A percentile compares a stretch with the other conserved stretches of the same genome.
Conservation (phyloP, 306 rosid species). For the Spatholobus suberectus region DNA sequence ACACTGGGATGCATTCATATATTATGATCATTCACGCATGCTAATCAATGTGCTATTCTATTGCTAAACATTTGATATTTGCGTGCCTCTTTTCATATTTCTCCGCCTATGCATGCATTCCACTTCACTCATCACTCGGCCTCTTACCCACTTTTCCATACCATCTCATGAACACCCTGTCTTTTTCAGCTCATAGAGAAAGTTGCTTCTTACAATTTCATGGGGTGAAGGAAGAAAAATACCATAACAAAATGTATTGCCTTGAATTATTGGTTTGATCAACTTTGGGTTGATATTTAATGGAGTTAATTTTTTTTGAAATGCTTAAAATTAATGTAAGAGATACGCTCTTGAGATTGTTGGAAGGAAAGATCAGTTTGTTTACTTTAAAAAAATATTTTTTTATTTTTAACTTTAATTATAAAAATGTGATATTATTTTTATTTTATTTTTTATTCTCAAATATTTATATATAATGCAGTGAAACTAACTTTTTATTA, state of each 20-base stretch:
- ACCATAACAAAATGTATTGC: not conserved
- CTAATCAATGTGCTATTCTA: not conserved
- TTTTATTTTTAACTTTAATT: too few species aligned
- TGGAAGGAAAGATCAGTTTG: too few species aligned
- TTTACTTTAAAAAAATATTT: too few species aligned
- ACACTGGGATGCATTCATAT: not conserved
- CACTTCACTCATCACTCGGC: not conserved
- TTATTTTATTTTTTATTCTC: too few species aligned
- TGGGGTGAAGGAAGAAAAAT: not conserved
- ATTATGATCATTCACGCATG: not conserved
- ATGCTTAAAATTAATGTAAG: not conserved
- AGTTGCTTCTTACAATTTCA: not conserved
- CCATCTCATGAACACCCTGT: not conserved
- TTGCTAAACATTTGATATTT: not conserved
- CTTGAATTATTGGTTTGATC: not conserved
- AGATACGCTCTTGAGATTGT: too few species aligned
- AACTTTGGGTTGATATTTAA: not conserved
- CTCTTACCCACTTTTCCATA: not conserved
- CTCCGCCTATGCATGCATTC: not conserved
- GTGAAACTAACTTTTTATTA: too few species aligned
- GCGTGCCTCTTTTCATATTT: conserved; percentile 1
- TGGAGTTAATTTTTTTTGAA: not conserved
- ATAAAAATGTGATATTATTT: too few species aligned
- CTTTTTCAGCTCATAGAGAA: not conserved
- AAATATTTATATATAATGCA: too few species aligned